Conservation (phyloP, 768 basidiomycete genomes). For the Russula compacta region DNA sequence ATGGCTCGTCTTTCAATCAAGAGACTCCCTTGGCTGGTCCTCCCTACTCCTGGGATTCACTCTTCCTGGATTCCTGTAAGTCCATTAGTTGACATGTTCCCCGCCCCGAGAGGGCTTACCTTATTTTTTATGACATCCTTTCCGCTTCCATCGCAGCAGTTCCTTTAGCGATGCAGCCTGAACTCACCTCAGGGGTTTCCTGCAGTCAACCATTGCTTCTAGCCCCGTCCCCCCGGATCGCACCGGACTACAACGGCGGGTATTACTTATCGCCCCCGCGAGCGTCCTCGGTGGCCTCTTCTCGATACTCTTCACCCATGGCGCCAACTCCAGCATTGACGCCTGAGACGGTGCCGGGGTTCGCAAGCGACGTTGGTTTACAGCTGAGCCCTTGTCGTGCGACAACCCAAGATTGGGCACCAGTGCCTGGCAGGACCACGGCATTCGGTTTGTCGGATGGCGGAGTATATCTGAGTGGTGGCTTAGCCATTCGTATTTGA, state of each 20-base stretch:
- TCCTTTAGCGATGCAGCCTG: not conserved
- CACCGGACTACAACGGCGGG: not conserved
- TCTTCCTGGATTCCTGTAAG: not conserved
- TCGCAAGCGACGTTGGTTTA: not conserved
- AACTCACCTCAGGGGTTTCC: not conserved
- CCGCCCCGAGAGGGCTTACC: not conserved
- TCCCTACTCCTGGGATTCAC: not conserved
- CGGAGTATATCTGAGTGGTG: not conserved
- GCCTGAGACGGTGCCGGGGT: not conserved
- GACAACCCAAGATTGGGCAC: not conserved
- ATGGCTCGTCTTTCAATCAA: not conserved
- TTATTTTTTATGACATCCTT: not conserved
- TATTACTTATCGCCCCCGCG: not conserved
- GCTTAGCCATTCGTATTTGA: not conserved
- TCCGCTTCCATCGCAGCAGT: not conserved
- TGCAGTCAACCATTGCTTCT: not conserved
- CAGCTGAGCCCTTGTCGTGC: not conserved
- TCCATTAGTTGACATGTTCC: not conserved
- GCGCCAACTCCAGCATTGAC: not conserved
- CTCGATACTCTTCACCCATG: slow-evolving; percentile 8
- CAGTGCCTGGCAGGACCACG: slow-evolving; percentile 1
- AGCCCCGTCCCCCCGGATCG: not conserved
- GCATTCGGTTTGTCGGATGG: not conserved
- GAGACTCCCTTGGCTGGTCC: not conserved
- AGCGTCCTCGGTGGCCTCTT: not conserved